Evolutionary conservation across 352 stramenopile genomes (phyloP).

Genomic region (Phytophthora pseudosyringae): DNA sequence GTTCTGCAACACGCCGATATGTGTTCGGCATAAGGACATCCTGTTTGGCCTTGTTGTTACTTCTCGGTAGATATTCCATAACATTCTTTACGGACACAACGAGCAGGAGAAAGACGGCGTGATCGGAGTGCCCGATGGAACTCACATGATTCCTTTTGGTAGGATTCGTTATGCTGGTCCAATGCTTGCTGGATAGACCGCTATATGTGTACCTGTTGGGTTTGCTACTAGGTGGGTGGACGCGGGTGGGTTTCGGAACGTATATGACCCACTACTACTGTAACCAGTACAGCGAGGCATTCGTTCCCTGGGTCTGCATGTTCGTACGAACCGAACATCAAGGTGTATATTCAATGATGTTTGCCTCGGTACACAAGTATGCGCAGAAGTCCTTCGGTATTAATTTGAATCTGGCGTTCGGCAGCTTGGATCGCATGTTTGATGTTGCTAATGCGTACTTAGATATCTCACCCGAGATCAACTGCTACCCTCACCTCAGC

Average conservation of each 20-base stretch:
- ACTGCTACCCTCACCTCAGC: background rate
- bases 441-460: background rate
- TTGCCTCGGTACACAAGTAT: background rate
- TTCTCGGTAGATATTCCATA: too few species aligned
- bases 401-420: background rate
- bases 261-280: background rate
- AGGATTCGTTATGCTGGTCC: too few species aligned
- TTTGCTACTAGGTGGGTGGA: background rate
- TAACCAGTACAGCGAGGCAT: background rate
- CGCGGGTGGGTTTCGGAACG: background rate
- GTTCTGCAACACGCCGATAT: too few species aligned
- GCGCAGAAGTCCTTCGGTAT: background rate
- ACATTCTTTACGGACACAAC: too few species aligned
- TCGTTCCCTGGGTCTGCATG: background rate
- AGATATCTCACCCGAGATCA: background rate
- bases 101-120: too few species aligned
- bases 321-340: conserved; percentile 2
- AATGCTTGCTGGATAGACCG: too few species aligned
- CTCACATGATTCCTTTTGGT: too few species aligned
- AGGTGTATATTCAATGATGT: background rate
- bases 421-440: background rate
- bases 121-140: too few species aligned
- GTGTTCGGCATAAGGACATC: too few species aligned
- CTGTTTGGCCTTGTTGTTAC: too few species aligned
- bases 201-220: too few species aligned